Base-by-base conservation (phyloP, 2,329 filamentous ascomycete species). In the Ophiocordyceps sinensis region DNA sequence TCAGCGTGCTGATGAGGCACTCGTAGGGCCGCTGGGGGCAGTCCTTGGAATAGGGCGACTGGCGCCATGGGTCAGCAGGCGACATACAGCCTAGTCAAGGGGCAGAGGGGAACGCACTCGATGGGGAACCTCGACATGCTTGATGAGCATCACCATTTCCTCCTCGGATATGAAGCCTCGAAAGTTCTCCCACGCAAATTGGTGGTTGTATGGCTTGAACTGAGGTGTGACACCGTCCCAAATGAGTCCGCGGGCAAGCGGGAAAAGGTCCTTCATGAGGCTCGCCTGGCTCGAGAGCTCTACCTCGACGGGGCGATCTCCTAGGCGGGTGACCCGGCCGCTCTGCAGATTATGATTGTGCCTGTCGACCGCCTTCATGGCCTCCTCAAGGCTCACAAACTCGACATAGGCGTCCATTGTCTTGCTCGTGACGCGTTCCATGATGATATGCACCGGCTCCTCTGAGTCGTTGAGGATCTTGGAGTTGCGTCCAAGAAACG, bases 11-110 rank as follows among this genome's bases (percentile, higher is more conserved):
- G 49, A 82, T 77, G 50, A 82, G 62, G 52, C 69, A 77, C 59
- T 82, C 78, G 42, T 73, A 81, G 2, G 76, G 71, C 13, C 78
- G 70, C 57, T 82, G 76, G 0, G 76, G 75, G 48, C 75, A 79
- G 23, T 76, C 67, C 43, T 65, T 68, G 9, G 73, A 69, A 51
- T 74, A 81, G 0, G 72, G 71, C 12, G 74, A 75, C 74, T 79
- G 40, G 2, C 19, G 5, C 14, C 38, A 1, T 32, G 5, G 13
- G 37, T 48, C 17, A 47, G 49, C 15, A 28, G 19, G 19, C 19
- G 19, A 19, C 19, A 19, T 19, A 19, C 6, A 28, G 29, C 19
- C 14, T 10, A 10, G 28, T 19, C 35, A 19, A 8, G 13, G 17
- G 14, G 32, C 19, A 19, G 19, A 19, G n/a, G 12, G 6, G 6